phyloP scores from a whole-genome alignment of 306 rosid genomes.

The Clitoria ternatea region DNA sequence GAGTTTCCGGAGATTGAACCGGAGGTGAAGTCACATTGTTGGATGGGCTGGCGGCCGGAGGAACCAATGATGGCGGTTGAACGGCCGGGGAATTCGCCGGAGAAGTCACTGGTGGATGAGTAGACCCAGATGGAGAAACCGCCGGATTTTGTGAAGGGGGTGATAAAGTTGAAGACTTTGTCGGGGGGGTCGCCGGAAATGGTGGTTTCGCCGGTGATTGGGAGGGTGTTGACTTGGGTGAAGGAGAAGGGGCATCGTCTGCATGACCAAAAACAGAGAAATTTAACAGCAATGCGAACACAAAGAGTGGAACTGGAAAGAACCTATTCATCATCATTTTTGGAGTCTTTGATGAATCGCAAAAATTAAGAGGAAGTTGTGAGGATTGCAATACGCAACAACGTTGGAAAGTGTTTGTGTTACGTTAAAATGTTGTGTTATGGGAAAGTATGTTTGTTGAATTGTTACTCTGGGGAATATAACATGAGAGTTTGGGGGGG shows the following conservation, averaged over 20 bases:
- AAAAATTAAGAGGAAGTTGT: not conserved
- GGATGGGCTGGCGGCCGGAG: conserved; percentile 51
- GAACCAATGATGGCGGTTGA: conserved; percentile 29
- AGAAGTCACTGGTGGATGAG: conserved; percentile 22
- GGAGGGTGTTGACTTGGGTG: conserved; percentile 42
- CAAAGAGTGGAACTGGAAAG: conserved; percentile 24
- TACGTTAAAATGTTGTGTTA: too few relatives aligned
- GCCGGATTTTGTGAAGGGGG: conserved; percentile 43
- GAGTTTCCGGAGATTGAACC: conserved; percentile 33
- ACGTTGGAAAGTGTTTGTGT: not conserved
- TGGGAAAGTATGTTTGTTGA: not conserved
- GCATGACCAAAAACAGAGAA: conserved; percentile 23
- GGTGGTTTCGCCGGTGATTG: conserved; percentile 31
- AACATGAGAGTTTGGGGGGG: not conserved
- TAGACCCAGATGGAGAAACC: too few relatives aligned
- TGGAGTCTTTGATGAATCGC: not conserved
- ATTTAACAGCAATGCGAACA: conserved; percentile 23
- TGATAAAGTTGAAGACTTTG: conserved; percentile 49
- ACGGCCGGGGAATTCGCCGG: conserved; percentile 32
- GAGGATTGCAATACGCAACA: not conserved
- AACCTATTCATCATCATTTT: conserved; percentile 30
- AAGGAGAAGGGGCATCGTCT: conserved; percentile 63
- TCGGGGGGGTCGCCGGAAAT: conserved; percentile 21
- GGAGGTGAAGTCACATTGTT: conserved; percentile 43
- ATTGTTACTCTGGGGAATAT: not conserved